Percentiles rank a stretch among this genome's conserved stretches.
Conservation (phyloP, 1,139 yeast genomes). For the Candida pseudoviswanathii region DNA sequence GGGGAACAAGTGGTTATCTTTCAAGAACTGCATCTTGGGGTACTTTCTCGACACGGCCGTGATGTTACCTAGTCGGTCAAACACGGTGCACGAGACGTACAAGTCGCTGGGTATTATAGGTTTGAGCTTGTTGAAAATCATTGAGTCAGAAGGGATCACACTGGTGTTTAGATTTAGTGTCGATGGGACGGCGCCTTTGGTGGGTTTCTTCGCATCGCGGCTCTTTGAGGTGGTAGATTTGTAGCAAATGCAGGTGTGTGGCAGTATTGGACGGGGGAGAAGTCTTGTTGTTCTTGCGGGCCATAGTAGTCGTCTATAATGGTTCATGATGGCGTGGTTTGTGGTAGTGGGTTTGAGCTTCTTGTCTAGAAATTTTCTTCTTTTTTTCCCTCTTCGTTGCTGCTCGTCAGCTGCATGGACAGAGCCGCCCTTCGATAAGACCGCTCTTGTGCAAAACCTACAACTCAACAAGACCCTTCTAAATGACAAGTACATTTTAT, state of each 20-base stretch:
- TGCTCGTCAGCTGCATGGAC: neutral
- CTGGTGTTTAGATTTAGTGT: neutral
- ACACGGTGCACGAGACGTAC: constrained; percentile 67
- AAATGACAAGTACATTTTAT: constrained; percentile 1
- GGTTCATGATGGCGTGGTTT: constrained; percentile 2
- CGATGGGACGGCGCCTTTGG: neutral
- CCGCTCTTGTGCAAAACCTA: too few relatives aligned
- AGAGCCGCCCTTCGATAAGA: neutral
- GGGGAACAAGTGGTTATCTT: constrained; percentile 75
- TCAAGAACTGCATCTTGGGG: constrained; percentile 73
- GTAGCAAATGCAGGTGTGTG: neutral
- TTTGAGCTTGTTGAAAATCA: constrained; percentile 37
- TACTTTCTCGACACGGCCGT: constrained; percentile 74
- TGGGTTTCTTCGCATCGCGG: neutral
- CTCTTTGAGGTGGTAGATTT: neutral
- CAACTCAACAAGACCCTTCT: too few relatives aligned
- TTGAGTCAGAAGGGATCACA: constrained; percentile 7
- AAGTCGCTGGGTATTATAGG: constrained; percentile 63
- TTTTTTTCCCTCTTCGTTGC: neutral
- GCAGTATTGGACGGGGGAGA: neutral
- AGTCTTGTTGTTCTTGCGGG: neutral
- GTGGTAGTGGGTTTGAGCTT: neutral
- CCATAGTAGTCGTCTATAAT: neutral
- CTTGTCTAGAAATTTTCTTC: neutral
- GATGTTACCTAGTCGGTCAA: constrained; percentile 73